Evolutionary conservation across 225 moss, liverwort and hornwort genomes (phyloP).

Genomic region (Sphagnum tenellum): DNA sequence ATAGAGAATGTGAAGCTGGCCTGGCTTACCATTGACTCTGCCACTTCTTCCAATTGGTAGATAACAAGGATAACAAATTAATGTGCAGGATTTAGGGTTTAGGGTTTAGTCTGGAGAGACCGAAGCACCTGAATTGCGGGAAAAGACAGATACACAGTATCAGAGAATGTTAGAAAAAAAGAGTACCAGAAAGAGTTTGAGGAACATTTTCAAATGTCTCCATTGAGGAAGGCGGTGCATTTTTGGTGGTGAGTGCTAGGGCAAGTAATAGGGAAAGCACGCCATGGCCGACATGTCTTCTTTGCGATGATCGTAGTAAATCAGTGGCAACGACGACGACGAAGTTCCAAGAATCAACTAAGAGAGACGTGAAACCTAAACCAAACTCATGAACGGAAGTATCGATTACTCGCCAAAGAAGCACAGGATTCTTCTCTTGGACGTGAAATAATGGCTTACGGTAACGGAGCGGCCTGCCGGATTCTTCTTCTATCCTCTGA

Average conservation of each 20-base stretch:
- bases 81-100: background rate
- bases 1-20: too few relatives aligned
- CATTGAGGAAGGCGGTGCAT: slow-evolving; percentile 47
- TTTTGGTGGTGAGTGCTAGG: slow-evolving; percentile 32
- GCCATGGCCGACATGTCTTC: slow-evolving; percentile 5
- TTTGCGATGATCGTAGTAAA: slow-evolving; percentile 3
- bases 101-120: too few relatives aligned
- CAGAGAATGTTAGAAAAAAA: background rate
- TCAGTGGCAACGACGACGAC: background rate
- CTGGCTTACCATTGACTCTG: too few relatives aligned
- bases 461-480: too few relatives aligned
- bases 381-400: too few relatives aligned
- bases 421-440: too few relatives aligned
- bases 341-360: background rate
- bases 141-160: background rate
- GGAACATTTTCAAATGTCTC: slow-evolving; percentile 87
- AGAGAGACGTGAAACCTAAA: background rate
- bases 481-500: too few relatives aligned
- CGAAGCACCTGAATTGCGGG: background rate
- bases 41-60: background rate
- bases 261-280: slow-evolving; percentile 34
- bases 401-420: too few relatives aligned
- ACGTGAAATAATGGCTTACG: too few relatives aligned
- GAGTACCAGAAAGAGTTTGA: slow-evolving; percentile 66
- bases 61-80: background rate